A percentile compares a stretch with the other conserved stretches of the same genome.
These are phyloP conservation scores for Solanum ossicruentum DNA, from an alignment of 257 asterid species.

Conservation along the genomic window DNA sequence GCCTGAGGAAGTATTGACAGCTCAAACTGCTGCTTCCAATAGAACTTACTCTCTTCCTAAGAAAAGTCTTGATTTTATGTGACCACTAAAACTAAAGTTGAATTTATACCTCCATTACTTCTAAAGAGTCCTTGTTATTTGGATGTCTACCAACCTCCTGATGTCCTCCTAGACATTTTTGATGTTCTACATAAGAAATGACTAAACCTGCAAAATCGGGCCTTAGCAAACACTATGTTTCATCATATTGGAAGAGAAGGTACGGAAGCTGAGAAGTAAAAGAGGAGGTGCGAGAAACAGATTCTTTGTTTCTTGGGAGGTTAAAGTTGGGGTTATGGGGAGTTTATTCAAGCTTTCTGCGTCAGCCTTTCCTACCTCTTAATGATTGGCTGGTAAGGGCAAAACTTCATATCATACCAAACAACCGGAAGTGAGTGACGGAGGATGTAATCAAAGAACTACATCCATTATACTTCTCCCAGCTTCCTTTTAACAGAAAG, in stretches of 20 bases:
- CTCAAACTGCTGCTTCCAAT: not conserved
- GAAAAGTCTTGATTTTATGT: not conserved
- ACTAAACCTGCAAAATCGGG: not conserved
- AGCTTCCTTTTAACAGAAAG: not conserved
- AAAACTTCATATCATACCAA: not conserved
- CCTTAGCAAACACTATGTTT: not conserved
- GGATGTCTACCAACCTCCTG: not conserved
- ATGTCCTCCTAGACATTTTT: not conserved
- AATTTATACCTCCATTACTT: not conserved
- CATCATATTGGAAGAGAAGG: not conserved
- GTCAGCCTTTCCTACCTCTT: not conserved
- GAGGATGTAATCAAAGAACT: not conserved
- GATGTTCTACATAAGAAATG: not conserved
- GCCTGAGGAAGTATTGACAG: not conserved
- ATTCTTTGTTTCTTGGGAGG: not conserved
- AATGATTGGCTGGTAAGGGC: not conserved
- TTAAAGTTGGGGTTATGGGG: not conserved
- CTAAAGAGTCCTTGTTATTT: not conserved
- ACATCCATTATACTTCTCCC: not conserved
- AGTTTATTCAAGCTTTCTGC: not conserved
- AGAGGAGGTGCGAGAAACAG: not conserved
- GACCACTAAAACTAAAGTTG: not conserved
- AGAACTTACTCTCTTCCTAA: not conserved
- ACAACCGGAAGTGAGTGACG: not conserved
- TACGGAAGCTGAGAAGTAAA: not conserved